Evolutionary conservation across 495 filamentous ascomycete species (phyloP), one percentile per base, ranked within the genome.

Genomic region (Saxophila tyrrhenica): DNA sequence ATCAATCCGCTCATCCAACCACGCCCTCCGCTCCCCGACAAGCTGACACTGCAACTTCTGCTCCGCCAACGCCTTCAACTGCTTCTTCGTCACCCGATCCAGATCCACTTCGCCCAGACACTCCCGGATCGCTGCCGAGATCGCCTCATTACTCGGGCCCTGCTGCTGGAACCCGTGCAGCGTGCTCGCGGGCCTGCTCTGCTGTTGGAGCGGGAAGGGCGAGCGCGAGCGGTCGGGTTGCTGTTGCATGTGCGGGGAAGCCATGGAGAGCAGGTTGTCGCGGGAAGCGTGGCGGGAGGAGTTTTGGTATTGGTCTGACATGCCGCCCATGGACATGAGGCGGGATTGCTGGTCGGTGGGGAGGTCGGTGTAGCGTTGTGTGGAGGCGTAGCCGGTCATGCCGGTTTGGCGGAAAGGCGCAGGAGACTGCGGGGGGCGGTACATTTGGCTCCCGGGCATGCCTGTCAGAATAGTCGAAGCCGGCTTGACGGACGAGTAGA

Each of bases 51-150:
- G 89, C 48, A 98, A 70, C 62, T 89, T 77, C 69, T 94, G 88
- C 72, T 98, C 92, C 23, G 94, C 89, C 47, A 96, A 75, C 13
- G 85, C 89, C 72, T 71, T 71, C 75, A 82, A 75, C 75, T 97
- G 92, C 72, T 97, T 98, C 81, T 98, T 98, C 17, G 92, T 98
- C 29, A 98, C 88, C 16, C 76, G 90, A 67, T 98, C 92, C 20
- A 98, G 71, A 70, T 98, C 89, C 1, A 95, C 89, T 64, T 95
- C 91, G n/a, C 77, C 71, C 56, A 98, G 72, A 64, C 88, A 89
- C 48, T 72, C 68, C 60, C 87, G 85, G 56, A 97, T 87, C 11
- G 85, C 84, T 50, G 94, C 87, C 41, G 85, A 73, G 53, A 98
- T 96, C 10, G 73, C 64, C 54, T 69, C 71, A 50, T 85, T 82